phyloP scores from a whole-genome alignment of 768 basidiomycete genomes.

The Pilatotrama ljubarskyi region DNA sequence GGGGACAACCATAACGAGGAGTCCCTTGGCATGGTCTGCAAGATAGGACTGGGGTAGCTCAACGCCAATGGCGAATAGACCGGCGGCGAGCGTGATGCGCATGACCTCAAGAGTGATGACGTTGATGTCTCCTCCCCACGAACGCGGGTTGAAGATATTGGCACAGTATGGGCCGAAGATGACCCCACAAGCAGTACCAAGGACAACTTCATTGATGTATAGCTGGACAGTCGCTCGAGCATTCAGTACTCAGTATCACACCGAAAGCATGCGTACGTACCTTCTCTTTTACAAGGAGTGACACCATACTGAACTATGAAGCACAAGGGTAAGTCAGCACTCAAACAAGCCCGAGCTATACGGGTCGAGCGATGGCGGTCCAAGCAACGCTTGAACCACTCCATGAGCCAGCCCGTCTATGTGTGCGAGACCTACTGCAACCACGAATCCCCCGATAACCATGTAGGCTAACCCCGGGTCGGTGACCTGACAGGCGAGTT shows the following conservation, averaged over 20 bases:
- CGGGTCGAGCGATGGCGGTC: too few species aligned
- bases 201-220: conserved; percentile 91
- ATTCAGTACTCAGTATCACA: neutral
- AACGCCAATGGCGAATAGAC: conserved; percentile 93
- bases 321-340: neutral
- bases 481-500: conserved; percentile 46
- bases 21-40: conserved; percentile 70
- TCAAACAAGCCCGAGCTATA: too few species aligned
- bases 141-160: conserved; percentile 72
- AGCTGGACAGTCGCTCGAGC: conserved; percentile 42
- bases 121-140: conserved; percentile 60
- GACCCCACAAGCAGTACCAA: conserved; percentile 74
- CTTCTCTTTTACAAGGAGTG: conserved; percentile 80
- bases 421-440: conserved; percentile 38
- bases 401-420: neutral
- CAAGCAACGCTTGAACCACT: too few species aligned
- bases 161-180: conserved; percentile 73
- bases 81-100: conserved; percentile 85
- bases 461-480: conserved; percentile 58
- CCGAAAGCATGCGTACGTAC: conserved; percentile 36
- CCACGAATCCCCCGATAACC: conserved; percentile 58
- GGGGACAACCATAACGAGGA: conserved; percentile 70
- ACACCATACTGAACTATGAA: conserved; percentile 78
- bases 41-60: conserved; percentile 89
- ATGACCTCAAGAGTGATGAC: conserved; percentile 84